A percentile compares a stretch with the other conserved stretches of the same genome.
Conservation (phyloP, 495 filamentous ascomycete genomes). For the Aspergillus ellipticus region DNA sequence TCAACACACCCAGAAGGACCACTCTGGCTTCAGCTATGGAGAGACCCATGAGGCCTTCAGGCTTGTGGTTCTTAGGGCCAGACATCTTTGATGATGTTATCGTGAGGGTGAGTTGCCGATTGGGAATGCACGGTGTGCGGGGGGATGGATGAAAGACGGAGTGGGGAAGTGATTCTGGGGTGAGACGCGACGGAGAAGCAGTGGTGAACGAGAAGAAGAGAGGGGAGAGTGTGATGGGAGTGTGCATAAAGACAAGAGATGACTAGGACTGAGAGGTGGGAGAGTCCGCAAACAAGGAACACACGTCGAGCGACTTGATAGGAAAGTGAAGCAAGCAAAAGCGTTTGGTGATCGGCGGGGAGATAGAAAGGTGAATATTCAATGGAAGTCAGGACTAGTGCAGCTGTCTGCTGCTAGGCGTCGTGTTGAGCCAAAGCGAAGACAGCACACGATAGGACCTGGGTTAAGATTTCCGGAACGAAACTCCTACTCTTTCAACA, state of each 20-base stretch:
- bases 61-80: slow-evolving; percentile 10
- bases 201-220: background rate
- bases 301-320: background rate
- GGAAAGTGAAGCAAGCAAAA: background rate
- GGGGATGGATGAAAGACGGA: background rate
- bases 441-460: background rate
- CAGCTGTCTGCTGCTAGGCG: background rate
- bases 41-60: slow-evolving; percentile 19
- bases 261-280: background rate
- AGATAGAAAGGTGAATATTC: background rate
- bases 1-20: slow-evolving; percentile 21
- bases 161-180: background rate
- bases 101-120: background rate
- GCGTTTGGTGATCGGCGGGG: background rate
- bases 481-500: background rate
- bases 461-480: background rate
- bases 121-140: background rate
- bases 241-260: background rate
- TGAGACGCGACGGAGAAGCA: background rate
- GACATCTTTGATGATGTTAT: slow-evolving; percentile 12
- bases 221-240: background rate
- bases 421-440: background rate
- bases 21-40: slow-evolving; percentile 17
- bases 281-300: background rate
- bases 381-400: background rate